Evolutionary conservation across 192 early-diverging fungal species (phyloP).

Genomic region (Diversispora eburnea): DNA sequence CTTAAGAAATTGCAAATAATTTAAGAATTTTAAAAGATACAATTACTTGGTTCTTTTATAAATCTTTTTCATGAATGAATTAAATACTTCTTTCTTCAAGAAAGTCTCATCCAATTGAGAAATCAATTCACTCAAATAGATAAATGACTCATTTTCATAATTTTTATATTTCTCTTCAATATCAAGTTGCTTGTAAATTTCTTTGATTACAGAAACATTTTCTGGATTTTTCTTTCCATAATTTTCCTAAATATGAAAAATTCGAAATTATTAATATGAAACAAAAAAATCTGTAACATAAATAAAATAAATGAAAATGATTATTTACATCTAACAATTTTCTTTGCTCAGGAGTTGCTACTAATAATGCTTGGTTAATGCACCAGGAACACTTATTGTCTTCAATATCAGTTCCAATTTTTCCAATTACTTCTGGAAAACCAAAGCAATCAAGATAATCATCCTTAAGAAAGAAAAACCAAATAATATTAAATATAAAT

Average conservation of each 20-base stretch:
- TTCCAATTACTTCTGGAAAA: conserved; percentile 86
- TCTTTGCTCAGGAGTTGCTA: conserved; percentile 78
- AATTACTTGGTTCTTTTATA: conserved; percentile 88
- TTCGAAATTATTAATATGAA: not conserved
- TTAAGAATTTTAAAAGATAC: not conserved
- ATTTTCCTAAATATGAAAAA: conserved; percentile 60
- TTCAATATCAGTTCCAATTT: conserved; percentile 99
- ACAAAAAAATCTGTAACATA: not conserved
- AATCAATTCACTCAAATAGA: conserved; percentile 70
- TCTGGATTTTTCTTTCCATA: conserved; percentile 85
- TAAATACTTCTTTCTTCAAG: conserved; percentile 82
- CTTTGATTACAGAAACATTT: conserved; percentile 78
- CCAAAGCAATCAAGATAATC: conserved; percentile 98
- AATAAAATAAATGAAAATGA: not conserved
- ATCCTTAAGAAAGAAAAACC: conserved; percentile 48
- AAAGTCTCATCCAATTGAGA: conserved; percentile 74
- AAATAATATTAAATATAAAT: not conserved
- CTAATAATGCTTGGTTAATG: conserved; percentile 86
- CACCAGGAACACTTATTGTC: conserved; percentile 99
- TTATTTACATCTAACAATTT: conserved; percentile 66
- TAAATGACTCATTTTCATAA: conserved; percentile 88
- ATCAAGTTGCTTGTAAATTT: conserved; percentile 75
- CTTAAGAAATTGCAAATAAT: too few relatives aligned
- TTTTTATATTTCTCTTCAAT: conserved; percentile 75
- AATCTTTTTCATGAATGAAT: conserved; percentile 89